These are phyloP conservation scores for Asterophora lycoperdoides DNA, from an alignment of 768 basidiomycete genomes.

Conservation along the genomic window DNA sequence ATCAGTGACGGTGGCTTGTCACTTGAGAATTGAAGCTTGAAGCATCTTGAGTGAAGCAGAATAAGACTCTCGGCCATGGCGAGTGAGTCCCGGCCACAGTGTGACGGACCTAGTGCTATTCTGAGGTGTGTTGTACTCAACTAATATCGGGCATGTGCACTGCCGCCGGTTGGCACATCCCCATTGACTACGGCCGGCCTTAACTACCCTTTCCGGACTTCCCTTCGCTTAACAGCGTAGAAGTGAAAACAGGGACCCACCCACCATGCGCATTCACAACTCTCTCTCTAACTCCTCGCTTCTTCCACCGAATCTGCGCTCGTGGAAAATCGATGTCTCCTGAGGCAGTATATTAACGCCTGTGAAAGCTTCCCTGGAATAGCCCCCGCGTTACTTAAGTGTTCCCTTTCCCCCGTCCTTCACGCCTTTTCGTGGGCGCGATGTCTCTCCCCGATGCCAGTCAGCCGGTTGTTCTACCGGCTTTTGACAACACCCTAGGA, in stretches of 20 bases:
- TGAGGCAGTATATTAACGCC: background rate
- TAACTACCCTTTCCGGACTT: too few species aligned
- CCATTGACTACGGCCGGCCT: too few species aligned
- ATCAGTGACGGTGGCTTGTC: too few species aligned
- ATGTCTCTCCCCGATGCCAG: slow-evolving; percentile 12
- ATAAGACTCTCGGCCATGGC: too few species aligned
- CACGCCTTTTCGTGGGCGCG: background rate
- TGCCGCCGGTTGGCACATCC: too few species aligned
- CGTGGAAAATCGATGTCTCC: background rate
- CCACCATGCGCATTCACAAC: background rate
- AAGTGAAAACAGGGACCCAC: background rate
- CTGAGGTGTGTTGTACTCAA: too few species aligned
- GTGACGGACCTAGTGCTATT: too few species aligned
- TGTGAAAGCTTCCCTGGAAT: background rate
- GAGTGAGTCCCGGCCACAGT: too few species aligned
- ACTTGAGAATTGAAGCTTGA: too few species aligned
- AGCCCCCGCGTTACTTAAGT: background rate
- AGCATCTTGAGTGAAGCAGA: too few species aligned
- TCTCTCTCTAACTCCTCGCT: background rate
- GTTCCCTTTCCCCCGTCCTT: background rate
- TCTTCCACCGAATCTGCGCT: slow-evolving; percentile 2
- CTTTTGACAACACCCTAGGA: slow-evolving; percentile 49
- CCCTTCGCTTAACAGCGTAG: too few species aligned
- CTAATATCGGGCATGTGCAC: too few species aligned
- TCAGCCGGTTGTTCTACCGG: slow-evolving; percentile 16